A percentile compares a stretch with the other conserved stretches of the same genome.
Evolutionary conservation across 1,284 basidiomycete genomes (phyloP).

Genomic region (Marasmius fiardii): DNA sequence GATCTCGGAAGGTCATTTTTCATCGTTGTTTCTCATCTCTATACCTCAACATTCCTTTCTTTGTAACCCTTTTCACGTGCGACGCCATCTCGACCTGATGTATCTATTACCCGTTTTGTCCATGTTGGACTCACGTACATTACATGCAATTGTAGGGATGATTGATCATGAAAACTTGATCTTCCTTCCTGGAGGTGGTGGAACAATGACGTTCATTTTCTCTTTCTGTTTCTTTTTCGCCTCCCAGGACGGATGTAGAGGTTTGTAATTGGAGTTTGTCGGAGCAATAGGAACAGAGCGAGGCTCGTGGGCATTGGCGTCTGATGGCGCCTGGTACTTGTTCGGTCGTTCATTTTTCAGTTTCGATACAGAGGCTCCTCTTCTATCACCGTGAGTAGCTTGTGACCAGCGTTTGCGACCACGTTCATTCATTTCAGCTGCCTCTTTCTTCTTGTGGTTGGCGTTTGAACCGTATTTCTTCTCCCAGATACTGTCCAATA

Average conservation of each 20-base stretch:
- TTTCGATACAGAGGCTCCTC: not conserved
- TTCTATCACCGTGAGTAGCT: not conserved
- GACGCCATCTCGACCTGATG: no score
- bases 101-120: no score
- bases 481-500: slow-evolving; percentile 82
- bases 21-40: not conserved
- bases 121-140: no score
- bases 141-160: no score
- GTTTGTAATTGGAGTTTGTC: slow-evolving; percentile 26
- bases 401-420: slow-evolving; percentile 15
- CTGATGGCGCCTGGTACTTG: not conserved
- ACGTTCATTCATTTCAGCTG: slow-evolving; percentile 24
- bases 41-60: not conserved
- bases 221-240: slow-evolving; percentile 81
- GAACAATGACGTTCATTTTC: slow-evolving; percentile 52
- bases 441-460: slow-evolving; percentile 81
- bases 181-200: slow-evolving; percentile 59
- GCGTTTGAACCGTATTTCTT: slow-evolving; percentile 92
- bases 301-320: no score
- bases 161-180: slow-evolving; percentile 50
- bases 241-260: slow-evolving; percentile 90
- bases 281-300: no score
- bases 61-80: not conserved
- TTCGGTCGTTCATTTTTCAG: slow-evolving; percentile 12
- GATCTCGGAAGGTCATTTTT: not conserved